Percentiles rank a stretch among this genome's conserved stretches.
phyloP scores from a whole-genome alignment of 2,329 filamentous ascomycete species.

The Graphium sp. region DNA sequence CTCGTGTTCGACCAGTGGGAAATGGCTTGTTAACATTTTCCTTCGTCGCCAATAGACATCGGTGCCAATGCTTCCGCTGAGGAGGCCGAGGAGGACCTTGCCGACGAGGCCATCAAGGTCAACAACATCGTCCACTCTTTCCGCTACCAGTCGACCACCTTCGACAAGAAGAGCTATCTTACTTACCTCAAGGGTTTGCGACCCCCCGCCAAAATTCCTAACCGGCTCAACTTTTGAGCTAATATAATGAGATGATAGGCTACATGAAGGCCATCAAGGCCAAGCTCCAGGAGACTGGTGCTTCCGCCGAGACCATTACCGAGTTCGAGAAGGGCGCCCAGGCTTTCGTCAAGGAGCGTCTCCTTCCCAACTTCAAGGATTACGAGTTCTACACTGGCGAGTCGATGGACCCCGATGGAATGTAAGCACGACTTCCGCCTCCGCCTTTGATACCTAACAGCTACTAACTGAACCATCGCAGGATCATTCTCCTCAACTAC shows the following conservation, averaged over 20 bases:
- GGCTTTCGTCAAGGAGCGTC: slow-evolving; percentile 63
- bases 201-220: not conserved
- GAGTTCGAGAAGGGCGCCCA: slow-evolving; percentile 65
- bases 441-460: not conserved
- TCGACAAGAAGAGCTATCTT: slow-evolving; percentile 82
- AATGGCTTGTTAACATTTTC: not conserved
- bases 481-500: slow-evolving; percentile 90
- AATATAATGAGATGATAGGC: slow-evolving; percentile 22
- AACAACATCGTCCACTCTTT: slow-evolving; percentile 92
- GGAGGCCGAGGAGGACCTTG: slow-evolving; percentile 60
- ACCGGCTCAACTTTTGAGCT: not conserved
- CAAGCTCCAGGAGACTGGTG: slow-evolving; percentile 44
- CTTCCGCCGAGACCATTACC: slow-evolving; percentile 48
- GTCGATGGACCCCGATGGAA: slow-evolving; percentile 84
- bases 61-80: slow-evolving; percentile 97
- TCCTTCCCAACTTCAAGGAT: slow-evolving; percentile 80
- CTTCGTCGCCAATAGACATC: slow-evolving; percentile 37
- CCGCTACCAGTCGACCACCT: slow-evolving; percentile 61
- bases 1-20: not conserved
- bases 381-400: slow-evolving; percentile 89
- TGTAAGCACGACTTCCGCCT: slow-evolving; percentile 48
- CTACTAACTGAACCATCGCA: slow-evolving; percentile 15
- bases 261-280: slow-evolving; percentile 88
- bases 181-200: slow-evolving; percentile 66
- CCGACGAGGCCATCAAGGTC: slow-evolving; percentile 56